Percentiles rank a stretch among this genome's conserved stretches.
phyloP scores from a whole-genome alignment of 2,329 filamentous ascomycete genomes.

The Ophiostoma himal-ulmi region DNA sequence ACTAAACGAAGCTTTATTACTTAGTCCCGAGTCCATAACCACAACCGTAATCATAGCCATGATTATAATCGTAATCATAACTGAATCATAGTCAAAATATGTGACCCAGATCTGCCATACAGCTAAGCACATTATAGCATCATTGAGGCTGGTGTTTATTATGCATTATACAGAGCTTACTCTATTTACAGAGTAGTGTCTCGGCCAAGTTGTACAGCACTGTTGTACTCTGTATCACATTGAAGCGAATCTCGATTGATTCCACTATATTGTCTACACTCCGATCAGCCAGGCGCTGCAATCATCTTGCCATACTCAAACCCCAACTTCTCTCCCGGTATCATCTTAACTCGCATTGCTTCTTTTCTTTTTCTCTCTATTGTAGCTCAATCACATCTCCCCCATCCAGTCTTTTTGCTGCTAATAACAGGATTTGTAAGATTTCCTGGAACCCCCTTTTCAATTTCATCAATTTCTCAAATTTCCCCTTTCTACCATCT shows the following conservation, averaged over 20 bases:
- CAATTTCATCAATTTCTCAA: neutral
- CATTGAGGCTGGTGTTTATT: neutral
- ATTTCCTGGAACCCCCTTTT: neutral
- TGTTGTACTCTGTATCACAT: neutral
- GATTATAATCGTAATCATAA: neutral
- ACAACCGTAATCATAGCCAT: neutral
- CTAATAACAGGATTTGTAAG: neutral
- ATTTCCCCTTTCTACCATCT: neutral
- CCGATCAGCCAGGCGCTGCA: neutral
- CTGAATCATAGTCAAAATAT: too few relatives aligned
- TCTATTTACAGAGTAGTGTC: neutral
- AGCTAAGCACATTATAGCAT: neutral
- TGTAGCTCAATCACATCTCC: too few relatives aligned
- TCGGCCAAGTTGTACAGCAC: neutral
- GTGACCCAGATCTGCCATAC: neutral
- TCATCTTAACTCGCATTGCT: too few relatives aligned
- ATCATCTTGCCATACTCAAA: neutral
- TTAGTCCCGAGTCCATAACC: neutral
- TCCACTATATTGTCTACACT: neutral
- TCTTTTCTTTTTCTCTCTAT: too few relatives aligned
- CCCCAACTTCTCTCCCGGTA: too few relatives aligned
- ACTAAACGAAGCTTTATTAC: constrained; percentile 4
- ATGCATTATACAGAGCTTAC: neutral
- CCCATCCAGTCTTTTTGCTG: neutral
- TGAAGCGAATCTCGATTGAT: neutral